Evolutionary conservation across 1,139 yeast species (phyloP).

Genomic region (Scheffersomyces segobiensis): DNA sequence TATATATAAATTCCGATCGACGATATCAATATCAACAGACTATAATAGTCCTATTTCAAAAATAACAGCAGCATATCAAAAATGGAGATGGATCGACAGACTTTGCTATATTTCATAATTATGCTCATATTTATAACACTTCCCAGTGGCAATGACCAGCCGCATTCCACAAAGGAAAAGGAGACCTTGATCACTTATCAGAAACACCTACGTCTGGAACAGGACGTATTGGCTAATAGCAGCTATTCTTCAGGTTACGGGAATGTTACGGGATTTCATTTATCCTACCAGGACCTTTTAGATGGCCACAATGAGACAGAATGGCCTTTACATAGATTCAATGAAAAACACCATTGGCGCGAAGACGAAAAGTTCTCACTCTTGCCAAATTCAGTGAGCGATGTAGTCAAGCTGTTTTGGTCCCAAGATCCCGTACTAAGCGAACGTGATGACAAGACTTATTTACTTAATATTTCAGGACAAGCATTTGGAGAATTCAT

Average conservation of each 20-base stretch:
- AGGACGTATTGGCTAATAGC: slow-evolving; percentile 36
- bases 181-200: slow-evolving; percentile 30
- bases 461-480: slow-evolving; percentile 54
- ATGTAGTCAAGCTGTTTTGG: slow-evolving; percentile 52
- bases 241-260: slow-evolving; percentile 60
- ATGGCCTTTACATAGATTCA: slow-evolving; percentile 56
- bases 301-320: slow-evolving; percentile 44
- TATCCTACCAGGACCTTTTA: slow-evolving; percentile 59
- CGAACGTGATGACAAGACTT: slow-evolving; percentile 24
- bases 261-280: slow-evolving; percentile 69
- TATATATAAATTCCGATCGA: no score
- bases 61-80: neutral
- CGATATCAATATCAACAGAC: neutral
- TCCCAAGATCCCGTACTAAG: slow-evolving; percentile 21
- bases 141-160: slow-evolving; percentile 31
- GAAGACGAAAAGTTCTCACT: slow-evolving; percentile 56
- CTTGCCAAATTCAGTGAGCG: slow-evolving; percentile 59
- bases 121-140: slow-evolving; percentile 38
- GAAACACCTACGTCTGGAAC: slow-evolving; percentile 30
- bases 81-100: slow-evolving; percentile 39
- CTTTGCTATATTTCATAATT: slow-evolving; percentile 37
- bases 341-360: slow-evolving; percentile 47
- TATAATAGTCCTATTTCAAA: neutral
- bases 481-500: slow-evolving; percentile 46
- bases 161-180: slow-evolving; percentile 29